Evolutionary conservation across 2,329 filamentous ascomycete genomes (phyloP).

Genomic region (Cordyceps fumosorosea): DNA sequence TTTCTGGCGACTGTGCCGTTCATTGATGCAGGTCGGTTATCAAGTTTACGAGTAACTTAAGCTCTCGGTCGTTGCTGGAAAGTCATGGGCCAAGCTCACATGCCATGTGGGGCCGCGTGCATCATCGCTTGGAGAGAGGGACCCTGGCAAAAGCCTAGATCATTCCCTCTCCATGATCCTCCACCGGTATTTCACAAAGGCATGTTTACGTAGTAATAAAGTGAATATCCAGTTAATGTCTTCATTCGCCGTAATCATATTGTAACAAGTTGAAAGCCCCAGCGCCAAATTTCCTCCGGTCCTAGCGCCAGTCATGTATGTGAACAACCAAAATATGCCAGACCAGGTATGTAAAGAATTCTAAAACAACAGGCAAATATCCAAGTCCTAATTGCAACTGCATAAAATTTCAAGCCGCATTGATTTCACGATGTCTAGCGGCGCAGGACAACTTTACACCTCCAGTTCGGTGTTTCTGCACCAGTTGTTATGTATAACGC

Average conservation of each 20-base stretch:
- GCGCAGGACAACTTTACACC: neutral
- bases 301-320: neutral
- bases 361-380: neutral
- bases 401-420: neutral
- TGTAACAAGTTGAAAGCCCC: neutral
- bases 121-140: neutral
- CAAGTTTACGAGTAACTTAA: too few species aligned
- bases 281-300: neutral
- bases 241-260: neutral
- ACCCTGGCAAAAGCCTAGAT: neutral
- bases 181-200: too few species aligned
- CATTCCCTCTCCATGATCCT: too few species aligned
- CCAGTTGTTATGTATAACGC: neutral
- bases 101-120: slow-evolving; percentile 5
- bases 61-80: too few species aligned
- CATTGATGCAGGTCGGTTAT: neutral
- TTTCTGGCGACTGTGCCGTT: neutral
- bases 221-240: neutral
- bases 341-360: neutral
- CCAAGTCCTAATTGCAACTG: neutral
- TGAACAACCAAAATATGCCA: neutral
- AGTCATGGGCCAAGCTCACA: slow-evolving; percentile 9
- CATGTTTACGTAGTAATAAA: too few species aligned
- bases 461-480: neutral
- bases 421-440: neutral